phyloP scores from a whole-genome alignment of 148 eudicot genomes.

The Cornus suecica region DNA sequence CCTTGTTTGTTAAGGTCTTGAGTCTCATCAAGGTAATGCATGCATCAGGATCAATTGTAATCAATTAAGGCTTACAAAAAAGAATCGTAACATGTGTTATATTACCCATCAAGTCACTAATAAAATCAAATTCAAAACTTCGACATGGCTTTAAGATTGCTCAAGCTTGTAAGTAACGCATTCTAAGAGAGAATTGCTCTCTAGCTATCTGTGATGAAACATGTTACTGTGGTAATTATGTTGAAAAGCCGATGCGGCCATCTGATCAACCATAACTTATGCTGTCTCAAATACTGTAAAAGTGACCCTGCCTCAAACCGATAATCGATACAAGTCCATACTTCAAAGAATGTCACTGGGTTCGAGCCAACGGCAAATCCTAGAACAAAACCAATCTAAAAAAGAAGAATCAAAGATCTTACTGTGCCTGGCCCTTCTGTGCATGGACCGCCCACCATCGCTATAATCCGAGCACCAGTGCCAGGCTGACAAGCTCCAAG shows the following conservation, averaged over 20 bases:
- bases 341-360: not conserved
- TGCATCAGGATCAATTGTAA: no score
- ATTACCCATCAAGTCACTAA: not conserved
- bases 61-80: no score
- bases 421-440: slow-evolving; percentile 98
- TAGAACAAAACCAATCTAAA: not conserved
- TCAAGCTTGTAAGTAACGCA: not conserved
- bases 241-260: not conserved
- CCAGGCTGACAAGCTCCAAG: slow-evolving; percentile 83
- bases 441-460: slow-evolving; percentile 97
- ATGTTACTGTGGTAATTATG: not conserved
- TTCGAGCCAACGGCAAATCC: not conserved
- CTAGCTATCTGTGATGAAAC: no score
- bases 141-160: not conserved
- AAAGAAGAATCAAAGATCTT: slow-evolving; percentile 20
- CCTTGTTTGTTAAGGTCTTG: no score
- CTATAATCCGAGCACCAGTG: slow-evolving; percentile 81
- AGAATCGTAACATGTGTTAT: not conserved
- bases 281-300: not conserved
- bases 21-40: no score
- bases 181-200: not conserved
- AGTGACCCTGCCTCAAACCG: not conserved
- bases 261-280: not conserved
- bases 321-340: not conserved
- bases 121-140: not conserved